phyloP scores from a whole-genome alignment of 805 yeast species.

The Yamadazyma ubonensis region DNA sequence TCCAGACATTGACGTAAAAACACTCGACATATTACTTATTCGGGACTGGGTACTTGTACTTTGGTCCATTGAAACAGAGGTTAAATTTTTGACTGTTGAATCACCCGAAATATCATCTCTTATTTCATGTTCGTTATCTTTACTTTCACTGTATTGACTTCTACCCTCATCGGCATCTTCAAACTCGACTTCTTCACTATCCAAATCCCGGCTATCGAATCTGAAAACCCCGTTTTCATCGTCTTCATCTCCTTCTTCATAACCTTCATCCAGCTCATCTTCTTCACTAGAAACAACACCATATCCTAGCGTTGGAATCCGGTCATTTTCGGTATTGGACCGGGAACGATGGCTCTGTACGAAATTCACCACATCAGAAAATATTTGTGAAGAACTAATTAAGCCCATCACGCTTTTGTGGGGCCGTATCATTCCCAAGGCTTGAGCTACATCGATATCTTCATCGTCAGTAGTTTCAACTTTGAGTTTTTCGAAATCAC shows the following conservation, averaged over 20 bases:
- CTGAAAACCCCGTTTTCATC: constrained; percentile 3
- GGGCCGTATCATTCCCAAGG: constrained; percentile 22
- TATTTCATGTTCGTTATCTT: neutral
- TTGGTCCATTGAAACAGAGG: constrained; percentile 1
- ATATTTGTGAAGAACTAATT: constrained; percentile 30
- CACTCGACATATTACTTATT: constrained; percentile 3
- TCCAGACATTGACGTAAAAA: constrained; percentile 2
- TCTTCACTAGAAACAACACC: constrained; percentile 3
- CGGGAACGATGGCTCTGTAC: constrained; percentile 8
- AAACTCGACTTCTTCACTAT: neutral
- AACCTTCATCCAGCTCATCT: constrained; percentile 10
- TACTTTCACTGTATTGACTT: neutral
- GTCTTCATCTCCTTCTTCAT: constrained; percentile 7
- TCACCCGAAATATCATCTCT: neutral
- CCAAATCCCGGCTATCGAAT: too few species aligned
- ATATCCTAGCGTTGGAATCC: neutral
- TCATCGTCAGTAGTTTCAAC: constrained; percentile 14
- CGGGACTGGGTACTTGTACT: constrained; percentile 7
- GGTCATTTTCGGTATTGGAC: constrained; percentile 2
- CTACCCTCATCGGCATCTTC: constrained; percentile 8
- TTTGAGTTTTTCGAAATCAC: neutral
- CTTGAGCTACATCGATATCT: constrained; percentile 30
- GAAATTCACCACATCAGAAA: constrained; percentile 21
- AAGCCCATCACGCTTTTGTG: constrained; percentile 28
- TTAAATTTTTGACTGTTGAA: neutral